Conservation (phyloP, 306 rosid species). For the Trifolium fragiferum region DNA sequence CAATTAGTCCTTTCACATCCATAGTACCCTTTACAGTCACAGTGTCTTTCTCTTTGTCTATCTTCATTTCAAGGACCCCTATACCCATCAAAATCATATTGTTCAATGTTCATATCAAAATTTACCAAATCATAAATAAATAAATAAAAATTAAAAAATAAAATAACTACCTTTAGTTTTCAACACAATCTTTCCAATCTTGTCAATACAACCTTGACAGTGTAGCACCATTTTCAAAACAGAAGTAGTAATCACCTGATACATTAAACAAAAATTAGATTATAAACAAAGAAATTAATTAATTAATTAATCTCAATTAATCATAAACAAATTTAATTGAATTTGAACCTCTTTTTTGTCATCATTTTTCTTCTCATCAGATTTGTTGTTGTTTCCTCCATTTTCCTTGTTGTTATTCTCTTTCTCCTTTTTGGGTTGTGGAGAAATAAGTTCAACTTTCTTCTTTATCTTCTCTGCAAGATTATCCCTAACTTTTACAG, state of each 20-base stretch:
- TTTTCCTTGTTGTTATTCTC: slow-evolving; percentile 41
- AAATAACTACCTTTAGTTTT: slow-evolving; percentile 65
- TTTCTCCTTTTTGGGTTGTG: slow-evolving; percentile 67
- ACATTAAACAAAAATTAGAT: neutral
- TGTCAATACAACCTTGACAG: slow-evolving; percentile 78
- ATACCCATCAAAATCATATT: neutral
- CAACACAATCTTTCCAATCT: slow-evolving; percentile 54
- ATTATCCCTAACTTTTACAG: slow-evolving; percentile 57
- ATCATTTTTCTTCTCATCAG: slow-evolving; percentile 50
- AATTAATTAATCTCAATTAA: neutral
- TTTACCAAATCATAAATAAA: neutral
- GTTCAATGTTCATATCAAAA: neutral
- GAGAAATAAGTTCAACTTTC: slow-evolving; percentile 83
- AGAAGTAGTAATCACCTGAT: slow-evolving; percentile 56
- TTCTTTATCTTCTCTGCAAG: slow-evolving; percentile 67
- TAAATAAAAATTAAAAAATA: neutral
- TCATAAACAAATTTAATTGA: neutral
- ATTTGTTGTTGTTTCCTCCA: slow-evolving; percentile 34
- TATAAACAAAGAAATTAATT: neutral
- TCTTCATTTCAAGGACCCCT: slow-evolving; percentile 60
- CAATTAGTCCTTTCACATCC: slow-evolving; percentile 69
- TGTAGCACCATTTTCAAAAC: slow-evolving; percentile 74
- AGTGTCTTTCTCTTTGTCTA: slow-evolving; percentile 71
- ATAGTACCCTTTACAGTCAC: slow-evolving; percentile 73
- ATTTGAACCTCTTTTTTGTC: slow-evolving; percentile 75